Conservation (phyloP, 768 basidiomycete genomes). For the Rhodosporidiobolus odoratus region DNA sequence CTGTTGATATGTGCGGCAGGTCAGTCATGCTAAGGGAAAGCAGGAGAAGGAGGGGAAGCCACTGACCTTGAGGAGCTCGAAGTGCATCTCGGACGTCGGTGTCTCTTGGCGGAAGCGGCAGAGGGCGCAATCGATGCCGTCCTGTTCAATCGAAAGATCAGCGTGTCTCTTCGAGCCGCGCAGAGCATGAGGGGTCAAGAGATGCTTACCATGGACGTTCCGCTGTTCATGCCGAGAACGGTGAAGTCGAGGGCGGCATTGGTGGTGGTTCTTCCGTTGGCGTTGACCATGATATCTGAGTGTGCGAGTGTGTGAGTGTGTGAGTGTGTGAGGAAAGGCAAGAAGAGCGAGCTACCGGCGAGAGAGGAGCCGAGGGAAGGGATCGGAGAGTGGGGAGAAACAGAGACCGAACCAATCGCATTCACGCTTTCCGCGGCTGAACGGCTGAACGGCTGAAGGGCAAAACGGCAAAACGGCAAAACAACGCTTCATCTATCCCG, state of each 20-base stretch:
- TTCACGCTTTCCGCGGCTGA: not conserved
- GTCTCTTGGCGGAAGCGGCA: conserved; percentile 37
- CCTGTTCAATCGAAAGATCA: not conserved
- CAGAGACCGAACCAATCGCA: not conserved
- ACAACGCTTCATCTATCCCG: no score
- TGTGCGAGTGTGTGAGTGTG: not conserved
- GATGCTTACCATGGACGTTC: conserved; percentile 26
- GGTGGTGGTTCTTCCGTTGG: not conserved
- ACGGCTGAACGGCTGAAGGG: not conserved
- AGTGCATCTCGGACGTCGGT: conserved; percentile 31
- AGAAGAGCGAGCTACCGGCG: no score
- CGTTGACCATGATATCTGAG: conserved; percentile 15
- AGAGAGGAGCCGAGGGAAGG: not conserved
- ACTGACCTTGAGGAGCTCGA: conserved; percentile 30
- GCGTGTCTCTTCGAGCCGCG: no score
- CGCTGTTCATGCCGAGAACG: conserved; percentile 38
- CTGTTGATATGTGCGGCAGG: not conserved
- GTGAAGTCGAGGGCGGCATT: conserved; percentile 29
- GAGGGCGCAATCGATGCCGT: conserved; percentile 39
- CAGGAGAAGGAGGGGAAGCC: not conserved
- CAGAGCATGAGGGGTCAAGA: not conserved
- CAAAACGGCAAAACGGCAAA: no score
- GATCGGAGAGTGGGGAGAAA: not conserved
- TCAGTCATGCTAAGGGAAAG: not conserved
- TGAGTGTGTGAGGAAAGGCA: not conserved